phyloP scores from a whole-genome alignment of 192 early-diverging fungal species.

The Linnemannia hyalina region DNA sequence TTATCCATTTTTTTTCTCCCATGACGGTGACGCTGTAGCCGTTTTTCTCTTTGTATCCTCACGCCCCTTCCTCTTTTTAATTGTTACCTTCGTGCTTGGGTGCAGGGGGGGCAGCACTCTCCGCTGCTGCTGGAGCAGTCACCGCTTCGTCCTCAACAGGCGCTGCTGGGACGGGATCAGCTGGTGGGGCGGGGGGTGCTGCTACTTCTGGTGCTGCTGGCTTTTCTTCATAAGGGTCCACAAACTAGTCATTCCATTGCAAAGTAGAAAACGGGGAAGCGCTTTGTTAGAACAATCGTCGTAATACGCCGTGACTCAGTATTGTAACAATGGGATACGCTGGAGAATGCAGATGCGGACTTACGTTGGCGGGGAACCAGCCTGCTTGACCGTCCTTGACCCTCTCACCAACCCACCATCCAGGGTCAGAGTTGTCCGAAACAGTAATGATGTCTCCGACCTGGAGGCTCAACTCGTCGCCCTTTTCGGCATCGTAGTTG shows the following conservation, averaged over 20 bases:
- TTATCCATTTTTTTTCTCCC: constrained; percentile 3
- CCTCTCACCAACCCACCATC: constrained; percentile 64
- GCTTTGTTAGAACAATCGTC: not conserved
- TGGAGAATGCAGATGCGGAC: not conserved
- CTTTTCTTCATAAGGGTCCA: constrained; percentile 36
- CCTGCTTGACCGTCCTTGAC: constrained; percentile 53
- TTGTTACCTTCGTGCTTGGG: constrained; percentile 46
- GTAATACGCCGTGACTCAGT: not conserved
- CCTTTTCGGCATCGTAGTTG: constrained; percentile 68
- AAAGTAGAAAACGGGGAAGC: not conserved
- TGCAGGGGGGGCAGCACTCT: constrained; percentile 12
- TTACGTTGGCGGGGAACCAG: constrained; percentile 66
- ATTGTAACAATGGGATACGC: no score
- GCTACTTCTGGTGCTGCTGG: constrained; percentile 2
- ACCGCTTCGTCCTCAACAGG: not conserved
- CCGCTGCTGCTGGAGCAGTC: constrained; percentile 14
- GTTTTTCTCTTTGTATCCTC: not conserved
- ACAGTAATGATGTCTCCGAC: constrained; percentile 71
- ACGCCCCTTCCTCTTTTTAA: not conserved
- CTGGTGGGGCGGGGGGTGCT: not conserved
- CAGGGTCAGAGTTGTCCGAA: constrained; percentile 65
- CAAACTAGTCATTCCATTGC: constrained; percentile 26
- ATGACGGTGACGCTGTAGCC: not conserved
- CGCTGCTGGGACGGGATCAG: not conserved
- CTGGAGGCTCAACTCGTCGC: constrained; percentile 73